Evolutionary conservation across 2,329 filamentous ascomycete species (phyloP), one percentile per base, ranked within the genome.

Genomic region (Pseudovirgaria hyperparasitica): DNA sequence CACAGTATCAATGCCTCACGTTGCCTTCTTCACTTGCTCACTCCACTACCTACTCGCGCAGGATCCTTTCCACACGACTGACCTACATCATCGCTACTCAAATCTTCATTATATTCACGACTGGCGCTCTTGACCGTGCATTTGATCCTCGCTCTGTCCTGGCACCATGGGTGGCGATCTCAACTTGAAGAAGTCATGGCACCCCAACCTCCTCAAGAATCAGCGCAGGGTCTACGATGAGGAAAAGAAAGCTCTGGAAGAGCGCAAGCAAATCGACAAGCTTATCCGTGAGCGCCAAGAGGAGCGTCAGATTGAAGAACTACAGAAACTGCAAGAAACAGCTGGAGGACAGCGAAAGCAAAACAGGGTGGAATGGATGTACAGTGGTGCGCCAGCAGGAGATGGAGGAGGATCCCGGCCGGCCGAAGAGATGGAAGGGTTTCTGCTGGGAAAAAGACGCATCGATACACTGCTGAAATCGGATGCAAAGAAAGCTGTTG

Each of bases 281-380:
- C 76, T 92, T 35, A 73, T 85, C 46, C 86, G 92, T 46, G 90
- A 98, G 57, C 76, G 92, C 39, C 84, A 86, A 40, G 86, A 96
- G 52, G 92, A 98, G 60, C 76, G 86, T 24, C 76, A 81, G 25
- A 81, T 93, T 39, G 84, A 94, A 53, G 86, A 96, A 52, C 72
- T 96, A 1, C 82, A 94, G 54, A 72, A 76, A 27, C 70, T 96
- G 39, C 82, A 94, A 30, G 90, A 94, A 56, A 76, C 79, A 3
- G 79, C 85, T 1, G 90, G 90, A 19, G 85, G 86, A 30, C 73
- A 70, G 43, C 86, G 84, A 47, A 70, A 78, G 28, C 60, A 79
- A 16, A 77, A 87, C 42, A 75, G 85, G 19, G 87, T 98, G 15
- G 90, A 96, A 45, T 98, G 90, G 82, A 94, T 98, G 84, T 98